Conservation (phyloP, 352 stramenopile species). For the Aphanomyces stellatus region DNA sequence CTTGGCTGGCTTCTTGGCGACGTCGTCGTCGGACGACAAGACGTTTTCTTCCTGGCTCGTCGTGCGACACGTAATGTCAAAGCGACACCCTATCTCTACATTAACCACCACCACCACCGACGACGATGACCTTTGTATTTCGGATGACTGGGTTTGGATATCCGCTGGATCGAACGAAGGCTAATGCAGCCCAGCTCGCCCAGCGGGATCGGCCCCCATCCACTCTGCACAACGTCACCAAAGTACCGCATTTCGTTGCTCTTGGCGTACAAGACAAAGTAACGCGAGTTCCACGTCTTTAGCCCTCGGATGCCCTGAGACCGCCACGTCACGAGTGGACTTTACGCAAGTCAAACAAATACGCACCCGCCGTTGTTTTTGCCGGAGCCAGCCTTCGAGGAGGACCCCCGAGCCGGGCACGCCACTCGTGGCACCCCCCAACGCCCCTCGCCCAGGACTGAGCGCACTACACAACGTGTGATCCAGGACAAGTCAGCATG, state of each 20-base stretch:
- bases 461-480: slow-evolving; percentile 29
- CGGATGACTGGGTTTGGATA: slow-evolving; percentile 61
- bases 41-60: slow-evolving; percentile 71
- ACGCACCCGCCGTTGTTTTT: slow-evolving; percentile 57
- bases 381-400: slow-evolving; percentile 68
- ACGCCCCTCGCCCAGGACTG: slow-evolving; percentile 9
- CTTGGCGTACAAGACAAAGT: slow-evolving; percentile 70
- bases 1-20: slow-evolving; percentile 30
- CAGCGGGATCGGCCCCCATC: slow-evolving; percentile 63
- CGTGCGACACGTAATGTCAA: slow-evolving; percentile 79
- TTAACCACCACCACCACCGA: neutral
- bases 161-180: slow-evolving; percentile 70
- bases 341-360: neutral
- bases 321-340: neutral
- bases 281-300: slow-evolving; percentile 79
- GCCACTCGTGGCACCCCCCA: slow-evolving; percentile 10
- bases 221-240: slow-evolving; percentile 63
- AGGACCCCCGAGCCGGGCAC: slow-evolving; percentile 49
- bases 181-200: slow-evolving; percentile 74
- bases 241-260: slow-evolving; percentile 76
- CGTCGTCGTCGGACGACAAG: slow-evolving; percentile 66
- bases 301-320: slow-evolving; percentile 51
- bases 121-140: slow-evolving; percentile 69
- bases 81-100: slow-evolving; percentile 36
- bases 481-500: neutral